Conservation (phyloP, 164 flowering plant species). For the Vitis riparia region DNA sequence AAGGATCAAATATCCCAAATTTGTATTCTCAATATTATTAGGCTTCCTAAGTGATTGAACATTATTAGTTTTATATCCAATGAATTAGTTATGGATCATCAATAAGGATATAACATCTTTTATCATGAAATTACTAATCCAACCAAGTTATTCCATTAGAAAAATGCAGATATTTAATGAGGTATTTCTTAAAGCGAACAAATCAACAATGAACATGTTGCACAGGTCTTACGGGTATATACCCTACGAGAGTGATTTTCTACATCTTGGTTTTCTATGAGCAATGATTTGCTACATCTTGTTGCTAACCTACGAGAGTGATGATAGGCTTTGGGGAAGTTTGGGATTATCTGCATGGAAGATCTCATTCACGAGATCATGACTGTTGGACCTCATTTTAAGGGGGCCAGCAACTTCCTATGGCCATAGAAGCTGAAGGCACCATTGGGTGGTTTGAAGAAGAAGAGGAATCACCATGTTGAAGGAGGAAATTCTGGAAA, state of each 20-base stretch:
- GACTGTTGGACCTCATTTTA: conserved; percentile 75
- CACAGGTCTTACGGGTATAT: conserved; percentile 64
- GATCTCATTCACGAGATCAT: conserved; percentile 70
- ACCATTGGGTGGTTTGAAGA: conserved; percentile 61
- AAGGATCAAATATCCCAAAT: background rate
- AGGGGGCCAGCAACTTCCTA: conserved; percentile 65
- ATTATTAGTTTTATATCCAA: too few species aligned
- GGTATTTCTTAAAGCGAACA: conserved; percentile 68
- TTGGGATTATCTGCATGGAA: conserved; percentile 55
- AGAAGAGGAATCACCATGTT: conserved; percentile 72
- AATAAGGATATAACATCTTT: too few species aligned
- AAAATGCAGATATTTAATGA: conserved; percentile 63
- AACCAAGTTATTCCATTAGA: too few species aligned
- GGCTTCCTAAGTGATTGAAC: too few species aligned
- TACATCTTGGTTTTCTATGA: too few species aligned
- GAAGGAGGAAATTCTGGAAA: conserved; percentile 77
- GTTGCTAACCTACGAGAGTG: conserved; percentile 24
- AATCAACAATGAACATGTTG: conserved; percentile 70
- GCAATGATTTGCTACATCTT: too few species aligned
- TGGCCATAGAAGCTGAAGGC: conserved; percentile 78
- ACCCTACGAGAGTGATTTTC: conserved; percentile 27
- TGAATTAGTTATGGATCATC: too few species aligned
- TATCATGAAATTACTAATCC: too few species aligned
- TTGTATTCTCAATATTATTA: background rate
- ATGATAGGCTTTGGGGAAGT: conserved; percentile 53